phyloP scores from a whole-genome alignment of 192 early-diverging fungal genomes.

The Radiomyces spectabilis region DNA sequence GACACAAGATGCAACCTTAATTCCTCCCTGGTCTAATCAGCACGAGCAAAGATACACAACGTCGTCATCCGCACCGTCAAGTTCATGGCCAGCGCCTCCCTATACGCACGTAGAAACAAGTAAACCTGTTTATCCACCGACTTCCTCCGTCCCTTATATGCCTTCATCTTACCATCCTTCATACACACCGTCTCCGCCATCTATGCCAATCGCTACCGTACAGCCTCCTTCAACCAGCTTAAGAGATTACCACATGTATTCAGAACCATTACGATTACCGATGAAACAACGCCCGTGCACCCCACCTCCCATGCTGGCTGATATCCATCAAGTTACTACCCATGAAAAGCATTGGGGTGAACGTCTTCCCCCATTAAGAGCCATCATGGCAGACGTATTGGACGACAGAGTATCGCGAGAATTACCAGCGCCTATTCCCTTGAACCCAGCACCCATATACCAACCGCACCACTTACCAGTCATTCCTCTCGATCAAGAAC shows the following conservation, averaged over 20 bases:
- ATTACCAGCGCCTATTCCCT: neutral
- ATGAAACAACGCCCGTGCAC: neutral
- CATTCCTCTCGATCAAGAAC: no score
- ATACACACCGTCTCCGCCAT: neutral
- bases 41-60: neutral
- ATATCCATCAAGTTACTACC: neutral
- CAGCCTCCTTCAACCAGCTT: neutral
- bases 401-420: neutral
- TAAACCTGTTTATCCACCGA: neutral
- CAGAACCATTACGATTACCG: neutral
- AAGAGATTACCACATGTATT: slow-evolving; percentile 1
- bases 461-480: no score
- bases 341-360: slow-evolving; percentile 3
- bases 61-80: neutral
- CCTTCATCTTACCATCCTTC: neutral
- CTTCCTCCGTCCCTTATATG: neutral
- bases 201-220: neutral
- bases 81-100: neutral
- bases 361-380: slow-evolving; percentile 7
- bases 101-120: neutral
- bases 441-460: neutral
- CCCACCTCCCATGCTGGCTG: neutral
- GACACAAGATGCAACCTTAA: no score
- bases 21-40: neutral
- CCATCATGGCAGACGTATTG: slow-evolving; percentile 2